Evolutionary conservation across 306 rosid genomes (phyloP).

Genomic region (Acacia melanoxylon): DNA sequence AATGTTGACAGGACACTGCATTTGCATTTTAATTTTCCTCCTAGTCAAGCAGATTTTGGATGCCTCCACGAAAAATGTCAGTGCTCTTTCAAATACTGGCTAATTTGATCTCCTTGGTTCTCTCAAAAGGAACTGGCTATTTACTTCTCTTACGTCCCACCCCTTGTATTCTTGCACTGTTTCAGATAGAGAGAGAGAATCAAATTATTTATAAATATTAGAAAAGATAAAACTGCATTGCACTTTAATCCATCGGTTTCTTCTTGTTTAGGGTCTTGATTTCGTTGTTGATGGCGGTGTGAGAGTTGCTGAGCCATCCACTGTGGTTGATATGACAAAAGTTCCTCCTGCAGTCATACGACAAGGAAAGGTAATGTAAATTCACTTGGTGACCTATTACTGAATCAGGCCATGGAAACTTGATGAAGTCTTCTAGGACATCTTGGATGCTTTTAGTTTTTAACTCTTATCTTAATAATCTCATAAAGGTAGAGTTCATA

Average conservation of each 20-base stretch:
- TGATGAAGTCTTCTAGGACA: neutral
- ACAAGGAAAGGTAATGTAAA: slow-evolving; percentile 75
- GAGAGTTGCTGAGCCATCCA: slow-evolving; percentile 91
- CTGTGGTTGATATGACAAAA: slow-evolving; percentile 88
- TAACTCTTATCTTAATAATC: neutral
- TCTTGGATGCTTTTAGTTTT: neutral
- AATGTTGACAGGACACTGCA: neutral
- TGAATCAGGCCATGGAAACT: neutral
- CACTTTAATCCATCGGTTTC: slow-evolving; percentile 12
- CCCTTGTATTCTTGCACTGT: neutral
- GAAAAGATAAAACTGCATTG: neutral
- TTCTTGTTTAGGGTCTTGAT: slow-evolving; percentile 81
- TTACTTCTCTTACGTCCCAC: neutral
- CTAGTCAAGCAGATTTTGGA: slow-evolving; percentile 3
- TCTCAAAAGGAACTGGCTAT: slow-evolving; percentile 6
- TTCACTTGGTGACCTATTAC: neutral
- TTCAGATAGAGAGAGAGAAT: neutral
- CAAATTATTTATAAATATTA: neutral
- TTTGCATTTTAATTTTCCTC: slow-evolving; percentile 2
- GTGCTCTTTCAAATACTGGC: neutral
- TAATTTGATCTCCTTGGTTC: neutral
- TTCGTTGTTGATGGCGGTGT: slow-evolving; percentile 88
- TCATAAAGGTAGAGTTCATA: neutral
- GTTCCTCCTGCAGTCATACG: slow-evolving; percentile 77
- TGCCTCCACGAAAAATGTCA: slow-evolving; percentile 17